Base-by-base conservation (phyloP, 495 filamentous ascomycete species). In the Lentithecium fluviatile region DNA sequence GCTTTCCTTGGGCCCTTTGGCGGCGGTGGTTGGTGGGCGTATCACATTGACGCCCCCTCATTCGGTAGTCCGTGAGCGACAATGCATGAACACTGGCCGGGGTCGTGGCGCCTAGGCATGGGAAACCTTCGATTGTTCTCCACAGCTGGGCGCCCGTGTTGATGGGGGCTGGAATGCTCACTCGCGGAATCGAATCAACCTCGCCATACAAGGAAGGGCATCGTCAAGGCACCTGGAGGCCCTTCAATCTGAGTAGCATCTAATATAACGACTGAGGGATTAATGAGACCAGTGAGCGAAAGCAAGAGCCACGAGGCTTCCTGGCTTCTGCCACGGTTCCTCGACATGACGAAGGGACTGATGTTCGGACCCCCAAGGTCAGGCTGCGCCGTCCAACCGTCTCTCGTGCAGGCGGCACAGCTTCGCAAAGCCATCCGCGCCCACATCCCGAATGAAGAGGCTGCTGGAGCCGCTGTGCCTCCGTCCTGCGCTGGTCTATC, bases 21-120 rank as follows among this genome's bases (percentile, higher is more conserved):
- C 10, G n/a, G 11, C 13, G 19, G 40, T 47, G 40, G 53, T 47
- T 46, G 48, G 59, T 42, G 46, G 45, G 20, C 32, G 36, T 21
- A 32, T 62, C 52, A 62, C 59, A 51, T 46, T 51, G 48, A 6
- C 45, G 37, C 40, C 50, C 13, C 57, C 49, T 52, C 32, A 48
- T 47, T 34, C 7, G 53, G 60, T 45, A 57, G 34, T 57, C 2
- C 34, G 47, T 25, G 55, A 59, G 55, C 55, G 55, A 56, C 17
- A 45, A 36, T 52, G 62, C 62, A 66, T 66, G 52, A 66, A 66
- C 45, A 11, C 6, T 20, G 23, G 17, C 12, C 52, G 32, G 42
- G 58, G 58, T 15, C 52, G 60, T 60, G 60, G 65, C 65, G 65
- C 65, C 50, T 68, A 68, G 48, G 56, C 45, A 55, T 37, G 56